Percentiles rank a stretch among this genome's conserved stretches.
These are phyloP conservation scores for Astrephomene gubernaculifera DNA, from an alignment of 139 green algal genomes.

Conservation along the genomic window DNA sequence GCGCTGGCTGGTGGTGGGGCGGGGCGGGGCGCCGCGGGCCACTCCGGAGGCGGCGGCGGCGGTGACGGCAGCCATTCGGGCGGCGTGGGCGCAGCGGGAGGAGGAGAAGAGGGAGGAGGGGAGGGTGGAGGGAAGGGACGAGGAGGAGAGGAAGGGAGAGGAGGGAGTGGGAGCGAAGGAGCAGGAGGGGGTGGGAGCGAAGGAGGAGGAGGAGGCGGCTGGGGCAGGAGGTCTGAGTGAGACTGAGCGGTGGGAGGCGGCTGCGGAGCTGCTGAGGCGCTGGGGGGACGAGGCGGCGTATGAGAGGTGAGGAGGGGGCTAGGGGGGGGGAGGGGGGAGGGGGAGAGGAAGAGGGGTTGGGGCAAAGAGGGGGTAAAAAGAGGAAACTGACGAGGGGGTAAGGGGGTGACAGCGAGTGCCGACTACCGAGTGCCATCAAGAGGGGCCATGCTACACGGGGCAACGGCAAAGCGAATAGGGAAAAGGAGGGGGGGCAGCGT, in stretches of 20 bases:
- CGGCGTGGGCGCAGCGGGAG: constrained; percentile 24
- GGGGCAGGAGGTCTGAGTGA: background rate
- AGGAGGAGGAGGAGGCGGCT: background rate
- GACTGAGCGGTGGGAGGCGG: constrained; percentile 77
- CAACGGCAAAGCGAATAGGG: too few relatives aligned
- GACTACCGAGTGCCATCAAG: too few relatives aligned
- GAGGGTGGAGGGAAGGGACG: background rate
- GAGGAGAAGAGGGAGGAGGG: background rate
- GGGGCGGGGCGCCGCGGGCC: constrained; percentile 68
- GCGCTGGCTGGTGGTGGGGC: constrained; percentile 85
- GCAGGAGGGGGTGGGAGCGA: background rate
- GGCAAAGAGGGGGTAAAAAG: too few relatives aligned
- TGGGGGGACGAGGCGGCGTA: constrained; percentile 74
- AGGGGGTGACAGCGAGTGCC: too few relatives aligned
- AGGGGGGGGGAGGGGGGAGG: background rate
- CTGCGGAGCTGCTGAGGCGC: constrained; percentile 57
- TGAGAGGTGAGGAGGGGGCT: constrained; percentile 25
- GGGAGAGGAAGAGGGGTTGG: background rate
- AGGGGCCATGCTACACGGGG: too few relatives aligned
- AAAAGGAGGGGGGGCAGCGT: too few relatives aligned
- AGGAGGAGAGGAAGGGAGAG: background rate
- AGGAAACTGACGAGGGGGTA: too few relatives aligned
- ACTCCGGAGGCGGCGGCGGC: constrained; percentile 59
- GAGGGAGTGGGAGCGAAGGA: constrained; percentile 25
- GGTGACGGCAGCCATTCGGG: constrained; percentile 47